Base-by-base conservation (phyloP, 805 yeast genomes). In the Candida patagonica region DNA sequence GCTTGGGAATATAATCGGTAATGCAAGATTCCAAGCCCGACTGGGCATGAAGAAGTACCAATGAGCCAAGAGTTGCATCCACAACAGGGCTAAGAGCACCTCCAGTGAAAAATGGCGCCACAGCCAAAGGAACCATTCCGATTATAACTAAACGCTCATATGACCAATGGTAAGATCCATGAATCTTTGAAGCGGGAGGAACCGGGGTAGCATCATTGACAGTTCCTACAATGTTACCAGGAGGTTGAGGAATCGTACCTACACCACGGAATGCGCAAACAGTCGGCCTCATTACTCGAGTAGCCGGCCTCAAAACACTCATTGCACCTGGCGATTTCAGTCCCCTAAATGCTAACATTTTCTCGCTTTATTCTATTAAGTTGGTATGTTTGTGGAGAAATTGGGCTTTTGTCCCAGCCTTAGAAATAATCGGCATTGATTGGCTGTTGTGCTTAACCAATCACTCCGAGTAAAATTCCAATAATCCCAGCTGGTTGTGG, bases 111-210 rank as follows among this genome's bases (percentile, higher is more conserved):
- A 87, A 73, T 17, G 97, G 95, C 17, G 78, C 65, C 29, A 80
- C 71, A 22, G 78, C 70, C 45, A 89, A 65, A 24, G 98, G 98
- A 19, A 86, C 71, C 59, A 88, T 66, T 8, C 79, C 75, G 13
- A 80, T 59, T 3, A 94, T 70, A 26, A 86, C 64, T 4, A 74
- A 54, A 51, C 84, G 75, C 68, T 89, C 98, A 52, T 79, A 78
- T n/a, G 83, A 67, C 98, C 98, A 89, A 67, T 88, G 97, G 59
- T 76, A 72, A 19, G 94, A 82, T 35, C 97, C 96, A 55, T 86
- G 88, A 37, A 68, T 55, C 48, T 69, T 74, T 54, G 73, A 68
- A 4, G 78, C 59, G 30, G 68, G 61, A 29, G 96, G 96, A 12
- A 75, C 65, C 25, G 66, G 63, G 53, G 71, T 81, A 12, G 97